These are phyloP conservation scores for Kregervanrija fluxuum DNA, from an alignment of 805 yeast genomes.

Conservation along the genomic window DNA sequence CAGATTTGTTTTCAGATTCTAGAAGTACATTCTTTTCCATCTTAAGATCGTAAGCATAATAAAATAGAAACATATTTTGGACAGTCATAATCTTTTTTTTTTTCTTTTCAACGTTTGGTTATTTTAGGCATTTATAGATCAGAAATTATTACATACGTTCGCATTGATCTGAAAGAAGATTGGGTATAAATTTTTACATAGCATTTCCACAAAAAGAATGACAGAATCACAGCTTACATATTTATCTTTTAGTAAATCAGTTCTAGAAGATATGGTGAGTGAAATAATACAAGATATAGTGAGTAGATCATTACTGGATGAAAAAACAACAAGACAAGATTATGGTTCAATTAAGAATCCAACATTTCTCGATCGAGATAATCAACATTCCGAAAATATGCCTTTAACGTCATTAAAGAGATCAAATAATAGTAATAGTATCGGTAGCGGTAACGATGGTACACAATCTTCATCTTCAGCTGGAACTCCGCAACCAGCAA, in stretches of 20 bases:
- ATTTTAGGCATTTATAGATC: too few species aligned
- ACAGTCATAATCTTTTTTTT: too few species aligned
- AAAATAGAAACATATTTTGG: too few species aligned
- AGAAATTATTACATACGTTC: too few species aligned
- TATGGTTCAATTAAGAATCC: constrained; percentile 26
- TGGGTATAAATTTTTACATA: too few species aligned
- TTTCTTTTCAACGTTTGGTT: too few species aligned
- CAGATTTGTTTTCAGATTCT: too few species aligned
- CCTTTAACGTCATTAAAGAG: not conserved
- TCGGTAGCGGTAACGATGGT: not conserved
- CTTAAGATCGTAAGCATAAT: too few species aligned
- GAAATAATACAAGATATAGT: constrained; percentile 29
- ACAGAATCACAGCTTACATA: constrained; percentile 18
- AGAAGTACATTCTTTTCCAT: too few species aligned
- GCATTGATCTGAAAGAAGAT: too few species aligned
- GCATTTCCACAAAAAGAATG: constrained; percentile 1
- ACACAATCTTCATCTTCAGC: constrained; percentile 9
- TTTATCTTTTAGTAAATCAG: constrained; percentile 23
- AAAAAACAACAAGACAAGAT: constrained; percentile 22
- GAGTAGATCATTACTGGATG: constrained; percentile 23
- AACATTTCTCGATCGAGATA: constrained; percentile 14
- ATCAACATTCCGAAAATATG: not conserved
- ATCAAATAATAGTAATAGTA: not conserved
- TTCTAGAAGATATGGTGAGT: constrained; percentile 27
- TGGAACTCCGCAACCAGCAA: constrained; percentile 19